Percentiles rank a stretch among this genome's conserved stretches.
Evolutionary conservation across 1,284 basidiomycete species (phyloP).

Genomic region (Ustilago shanxiensis): DNA sequence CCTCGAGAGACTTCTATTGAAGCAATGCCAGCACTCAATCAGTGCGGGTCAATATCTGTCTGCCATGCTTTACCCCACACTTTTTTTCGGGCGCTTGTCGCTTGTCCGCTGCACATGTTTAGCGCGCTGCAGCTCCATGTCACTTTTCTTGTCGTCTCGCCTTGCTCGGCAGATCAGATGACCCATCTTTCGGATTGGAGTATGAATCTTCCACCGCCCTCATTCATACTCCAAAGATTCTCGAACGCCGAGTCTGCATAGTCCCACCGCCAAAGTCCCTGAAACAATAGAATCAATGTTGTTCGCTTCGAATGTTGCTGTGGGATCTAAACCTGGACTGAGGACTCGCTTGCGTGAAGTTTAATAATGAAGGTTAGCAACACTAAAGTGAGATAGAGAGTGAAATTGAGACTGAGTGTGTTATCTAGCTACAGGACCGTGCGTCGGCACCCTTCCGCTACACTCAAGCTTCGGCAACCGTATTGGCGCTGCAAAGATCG

Average conservation of each 20-base stretch:
- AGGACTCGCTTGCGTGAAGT: background rate
- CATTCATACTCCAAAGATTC: background rate
- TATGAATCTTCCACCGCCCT: background rate
- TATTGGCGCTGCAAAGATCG: background rate
- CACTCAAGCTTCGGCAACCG: background rate
- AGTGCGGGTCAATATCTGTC: constrained; percentile 5
- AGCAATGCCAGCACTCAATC: background rate
- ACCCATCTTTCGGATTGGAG: constrained; percentile 14
- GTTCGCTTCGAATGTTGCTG: background rate
- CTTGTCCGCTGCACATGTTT: constrained; percentile 4
- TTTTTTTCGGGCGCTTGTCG: constrained; percentile 15
- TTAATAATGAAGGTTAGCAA: background rate
- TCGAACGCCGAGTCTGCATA: background rate
- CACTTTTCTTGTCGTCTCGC: background rate
- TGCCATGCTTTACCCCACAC: constrained; percentile 7
- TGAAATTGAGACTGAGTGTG: background rate
- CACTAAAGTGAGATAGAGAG: too few relatives aligned
- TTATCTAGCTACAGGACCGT: constrained; percentile 3
- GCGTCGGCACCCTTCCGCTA: constrained; percentile 23
- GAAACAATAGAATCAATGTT: background rate
- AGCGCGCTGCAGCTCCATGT: constrained; percentile 4
- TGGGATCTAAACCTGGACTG: background rate
- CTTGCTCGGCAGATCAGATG: constrained; percentile 26
- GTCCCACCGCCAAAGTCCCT: background rate
- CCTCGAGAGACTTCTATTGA: background rate